Conservation (phyloP, 371 early-diverging fungal species). For the Rhizopus sp. region DNA sequence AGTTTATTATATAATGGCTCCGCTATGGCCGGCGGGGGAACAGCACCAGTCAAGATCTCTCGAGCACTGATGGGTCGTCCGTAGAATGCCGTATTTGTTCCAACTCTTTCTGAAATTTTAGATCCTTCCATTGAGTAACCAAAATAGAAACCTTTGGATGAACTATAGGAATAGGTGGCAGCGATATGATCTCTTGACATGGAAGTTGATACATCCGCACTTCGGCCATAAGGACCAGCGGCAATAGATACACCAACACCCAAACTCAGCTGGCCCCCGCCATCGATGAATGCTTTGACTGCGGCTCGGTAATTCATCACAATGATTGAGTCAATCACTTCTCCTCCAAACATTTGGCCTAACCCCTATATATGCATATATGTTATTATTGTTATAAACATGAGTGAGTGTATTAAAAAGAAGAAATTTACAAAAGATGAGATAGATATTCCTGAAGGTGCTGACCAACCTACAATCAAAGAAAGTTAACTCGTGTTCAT, state of each 20-base stretch:
- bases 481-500: not conserved
- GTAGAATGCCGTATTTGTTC: conserved; percentile 41
- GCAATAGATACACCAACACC: conserved; percentile 38
- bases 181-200: conserved; percentile 29
- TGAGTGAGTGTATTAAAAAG: too few relatives aligned
- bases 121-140: conserved; percentile 48
- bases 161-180: conserved; percentile 44
- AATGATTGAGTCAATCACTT: conserved; percentile 41
- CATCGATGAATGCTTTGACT: conserved; percentile 43
- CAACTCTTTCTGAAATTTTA: conserved; percentile 39
- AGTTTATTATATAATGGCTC: conserved; percentile 32
- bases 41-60: conserved; percentile 34
- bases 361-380: conserved; percentile 26
- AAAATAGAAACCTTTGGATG: conserved; percentile 38
- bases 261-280: conserved; percentile 44
- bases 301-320: conserved; percentile 49
- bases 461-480: conserved; percentile 41
- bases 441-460: conserved; percentile 47
- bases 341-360: conserved; percentile 40
- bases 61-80: conserved; percentile 34
- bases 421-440: conserved; percentile 31
- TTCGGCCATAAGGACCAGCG: conserved; percentile 39
- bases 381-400: not conserved
- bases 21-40: conserved; percentile 30
- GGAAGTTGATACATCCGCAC: conserved; percentile 33